Percentiles rank a stretch among this genome's conserved stretches.
Evolutionary conservation across 805 yeast species (phyloP).

Genomic region (Candida nemodendra): DNA sequence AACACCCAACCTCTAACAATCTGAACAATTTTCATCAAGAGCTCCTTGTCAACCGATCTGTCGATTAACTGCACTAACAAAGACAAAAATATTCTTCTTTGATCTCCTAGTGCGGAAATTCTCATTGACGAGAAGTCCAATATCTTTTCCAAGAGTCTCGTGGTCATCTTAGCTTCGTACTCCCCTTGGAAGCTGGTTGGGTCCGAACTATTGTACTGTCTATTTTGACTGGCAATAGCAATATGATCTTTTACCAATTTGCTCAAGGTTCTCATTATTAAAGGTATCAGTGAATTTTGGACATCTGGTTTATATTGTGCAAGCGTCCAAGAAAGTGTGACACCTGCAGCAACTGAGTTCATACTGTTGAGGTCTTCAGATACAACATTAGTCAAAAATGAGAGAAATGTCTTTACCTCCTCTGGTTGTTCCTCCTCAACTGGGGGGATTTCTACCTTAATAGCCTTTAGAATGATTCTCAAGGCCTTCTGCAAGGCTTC

Average conservation of each 20-base stretch:
- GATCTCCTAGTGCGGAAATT: slow-evolving; percentile 87
- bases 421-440: slow-evolving; percentile 57
- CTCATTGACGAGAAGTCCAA: slow-evolving; percentile 76
- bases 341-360: slow-evolving; percentile 84
- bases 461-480: slow-evolving; percentile 64
- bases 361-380: slow-evolving; percentile 72
- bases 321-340: slow-evolving; percentile 77
- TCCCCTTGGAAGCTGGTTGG: slow-evolving; percentile 38
- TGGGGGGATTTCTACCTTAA: slow-evolving; percentile 43
- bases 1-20: slow-evolving; percentile 91
- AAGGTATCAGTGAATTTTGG: slow-evolving; percentile 71
- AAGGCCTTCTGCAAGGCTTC: slow-evolving; percentile 78
- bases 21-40: slow-evolving; percentile 69
- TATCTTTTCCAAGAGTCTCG: slow-evolving; percentile 71
- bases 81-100: slow-evolving; percentile 82
- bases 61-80: slow-evolving; percentile 88
- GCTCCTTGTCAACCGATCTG: slow-evolving; percentile 73
- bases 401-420: slow-evolving; percentile 60
- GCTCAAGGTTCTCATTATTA: slow-evolving; percentile 82
- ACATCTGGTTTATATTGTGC: slow-evolving; percentile 71
- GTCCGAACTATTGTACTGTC: slow-evolving; percentile 27
- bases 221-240: slow-evolving; percentile 52
- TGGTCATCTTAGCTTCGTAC: slow-evolving; percentile 76
- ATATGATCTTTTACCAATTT: slow-evolving; percentile 87
- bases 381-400: slow-evolving; percentile 62